phyloP scores from a whole-genome alignment of 305 asterid genomes.

The Solanum chacoense region DNA sequence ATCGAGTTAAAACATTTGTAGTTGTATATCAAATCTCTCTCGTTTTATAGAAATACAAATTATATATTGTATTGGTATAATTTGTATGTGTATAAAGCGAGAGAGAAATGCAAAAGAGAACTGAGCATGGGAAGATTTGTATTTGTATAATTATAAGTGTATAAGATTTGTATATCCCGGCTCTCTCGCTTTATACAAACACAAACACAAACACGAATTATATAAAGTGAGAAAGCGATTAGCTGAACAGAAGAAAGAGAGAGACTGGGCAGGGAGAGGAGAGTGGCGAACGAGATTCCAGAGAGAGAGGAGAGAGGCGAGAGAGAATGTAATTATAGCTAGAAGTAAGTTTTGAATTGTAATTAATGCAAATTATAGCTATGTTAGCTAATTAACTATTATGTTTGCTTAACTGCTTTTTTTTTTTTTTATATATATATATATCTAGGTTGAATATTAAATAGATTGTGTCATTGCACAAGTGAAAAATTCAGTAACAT shows the following conservation, averaged over 20 bases:
- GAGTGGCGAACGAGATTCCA: too few species aligned
- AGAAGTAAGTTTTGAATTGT: too few species aligned
- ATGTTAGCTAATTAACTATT: rapidly evolving
- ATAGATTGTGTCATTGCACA: not conserved
- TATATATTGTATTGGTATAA: too few species aligned
- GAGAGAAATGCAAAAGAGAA: not conserved
- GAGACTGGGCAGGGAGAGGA: not conserved
- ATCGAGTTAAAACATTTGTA: not conserved
- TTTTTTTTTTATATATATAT: too few species aligned
- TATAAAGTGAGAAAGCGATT: not conserved
- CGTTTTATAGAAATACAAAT: too few species aligned
- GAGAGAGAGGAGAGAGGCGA: not conserved
- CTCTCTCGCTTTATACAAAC: not conserved
- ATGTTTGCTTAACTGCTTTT: too few species aligned
- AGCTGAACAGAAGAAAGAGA: not conserved
- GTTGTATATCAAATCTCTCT: too few species aligned
- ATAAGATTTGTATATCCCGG: rapidly evolving
- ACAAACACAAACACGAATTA: too few species aligned
- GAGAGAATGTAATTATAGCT: not conserved
- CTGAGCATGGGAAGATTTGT: rapidly evolving
- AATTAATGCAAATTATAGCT: too few species aligned
- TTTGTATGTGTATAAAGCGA: not conserved
- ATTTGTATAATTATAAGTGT: too few species aligned
- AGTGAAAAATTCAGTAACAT: not conserved
- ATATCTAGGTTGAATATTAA: not conserved